Evolutionary conservation across 345 rosid genomes (phyloP).

Genomic region (Hibiscus trionum): DNA sequence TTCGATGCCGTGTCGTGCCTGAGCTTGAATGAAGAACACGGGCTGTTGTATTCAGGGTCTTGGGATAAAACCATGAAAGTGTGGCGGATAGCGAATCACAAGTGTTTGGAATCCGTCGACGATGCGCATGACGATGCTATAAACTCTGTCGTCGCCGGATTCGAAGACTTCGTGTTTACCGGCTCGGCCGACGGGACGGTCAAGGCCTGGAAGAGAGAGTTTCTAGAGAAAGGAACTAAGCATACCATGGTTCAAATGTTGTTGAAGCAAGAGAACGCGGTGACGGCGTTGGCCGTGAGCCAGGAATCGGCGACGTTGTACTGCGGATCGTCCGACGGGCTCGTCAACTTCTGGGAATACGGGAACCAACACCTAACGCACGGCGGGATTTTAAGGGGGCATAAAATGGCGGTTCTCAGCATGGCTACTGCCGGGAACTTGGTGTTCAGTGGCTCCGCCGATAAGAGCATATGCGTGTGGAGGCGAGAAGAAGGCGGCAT

Average conservation of each 20-base stretch:
- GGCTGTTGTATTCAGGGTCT: slow-evolving; percentile 34
- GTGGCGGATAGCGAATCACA: slow-evolving; percentile 47
- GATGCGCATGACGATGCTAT: slow-evolving; percentile 50
- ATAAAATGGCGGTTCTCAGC: background rate
- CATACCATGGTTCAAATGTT: slow-evolving; percentile 38
- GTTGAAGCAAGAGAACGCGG: slow-evolving; percentile 61
- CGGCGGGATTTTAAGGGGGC: background rate
- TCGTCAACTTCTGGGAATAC: background rate
- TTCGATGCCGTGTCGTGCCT: slow-evolving; percentile 57
- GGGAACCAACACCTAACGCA: slow-evolving; percentile 8
- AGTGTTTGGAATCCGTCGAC: slow-evolving; percentile 38
- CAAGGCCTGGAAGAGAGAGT: background rate
- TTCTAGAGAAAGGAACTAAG: background rate
- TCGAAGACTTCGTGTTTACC: background rate
- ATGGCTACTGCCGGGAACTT: background rate
- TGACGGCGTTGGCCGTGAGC: slow-evolving; percentile 57
- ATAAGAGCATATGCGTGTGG: slow-evolving; percentile 40
- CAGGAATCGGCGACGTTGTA: slow-evolving; percentile 36
- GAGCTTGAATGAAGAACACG: slow-evolving; percentile 37
- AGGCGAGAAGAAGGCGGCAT: slow-evolving; percentile 41
- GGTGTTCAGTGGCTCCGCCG: background rate
- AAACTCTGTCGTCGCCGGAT: slow-evolving; percentile 33
- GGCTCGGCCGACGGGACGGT: background rate
- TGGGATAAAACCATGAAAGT: slow-evolving; percentile 59
- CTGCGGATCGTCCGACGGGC: slow-evolving; percentile 59